These are phyloP conservation scores for Cymbopogon citratus DNA, from an alignment of 176 grass and related monocot species.

Conservation along the genomic window DNA sequence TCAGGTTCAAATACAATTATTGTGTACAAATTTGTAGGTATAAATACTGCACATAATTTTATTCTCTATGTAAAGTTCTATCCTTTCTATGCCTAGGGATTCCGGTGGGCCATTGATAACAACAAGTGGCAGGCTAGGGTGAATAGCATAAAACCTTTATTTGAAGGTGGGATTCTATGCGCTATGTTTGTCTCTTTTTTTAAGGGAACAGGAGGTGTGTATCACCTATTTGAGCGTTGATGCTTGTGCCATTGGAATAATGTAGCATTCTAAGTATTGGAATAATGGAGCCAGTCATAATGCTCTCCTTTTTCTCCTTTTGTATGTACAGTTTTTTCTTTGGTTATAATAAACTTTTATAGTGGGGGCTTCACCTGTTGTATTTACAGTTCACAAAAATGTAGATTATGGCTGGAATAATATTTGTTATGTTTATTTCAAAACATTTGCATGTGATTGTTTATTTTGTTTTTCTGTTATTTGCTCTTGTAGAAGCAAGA, in stretches of 20 bases:
- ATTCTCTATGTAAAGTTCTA: background rate
- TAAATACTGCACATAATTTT: background rate
- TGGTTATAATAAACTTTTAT: background rate
- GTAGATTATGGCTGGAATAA: background rate
- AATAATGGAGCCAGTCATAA: background rate
- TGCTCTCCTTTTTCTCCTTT: background rate
- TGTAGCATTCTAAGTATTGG: background rate
- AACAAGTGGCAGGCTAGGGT: slow-evolving; percentile 78
- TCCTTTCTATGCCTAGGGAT: slow-evolving; percentile 47
- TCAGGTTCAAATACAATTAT: slow-evolving; percentile 49
- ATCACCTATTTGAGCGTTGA: background rate
- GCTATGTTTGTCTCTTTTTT: background rate
- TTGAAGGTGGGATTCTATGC: slow-evolving; percentile 61
- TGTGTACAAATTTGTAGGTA: background rate
- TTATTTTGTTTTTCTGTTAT: background rate
- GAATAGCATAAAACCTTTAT: slow-evolving; percentile 75
- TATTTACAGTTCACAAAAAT: background rate
- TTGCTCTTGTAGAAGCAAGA: slow-evolving; percentile 51
- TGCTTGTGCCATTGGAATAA: background rate
- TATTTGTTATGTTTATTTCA: background rate
- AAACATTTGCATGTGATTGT: background rate
- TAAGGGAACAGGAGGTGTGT: background rate
- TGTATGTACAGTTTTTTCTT: background rate
- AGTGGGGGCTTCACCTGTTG: background rate
- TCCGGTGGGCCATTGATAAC: slow-evolving; percentile 89